These are phyloP conservation scores for Scopulariopsis brevicaulis DNA, from an alignment of 2,329 filamentous ascomycete genomes.

Conservation along the genomic window DNA sequence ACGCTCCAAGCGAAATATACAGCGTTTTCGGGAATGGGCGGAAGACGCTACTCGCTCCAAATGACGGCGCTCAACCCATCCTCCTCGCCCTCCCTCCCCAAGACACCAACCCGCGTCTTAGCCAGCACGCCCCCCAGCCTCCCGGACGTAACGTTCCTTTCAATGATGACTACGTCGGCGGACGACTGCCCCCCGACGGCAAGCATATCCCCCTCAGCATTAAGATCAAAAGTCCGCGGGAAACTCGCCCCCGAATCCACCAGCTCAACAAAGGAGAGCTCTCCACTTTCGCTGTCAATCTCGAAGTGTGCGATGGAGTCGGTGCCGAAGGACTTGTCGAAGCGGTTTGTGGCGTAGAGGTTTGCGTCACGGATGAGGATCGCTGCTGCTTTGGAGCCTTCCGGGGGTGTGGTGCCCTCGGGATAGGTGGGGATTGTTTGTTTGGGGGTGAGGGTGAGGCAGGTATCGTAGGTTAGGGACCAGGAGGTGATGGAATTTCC, in stretches of 20 bases:
- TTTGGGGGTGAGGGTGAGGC: slow-evolving; percentile 31
- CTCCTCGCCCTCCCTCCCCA: slow-evolving; percentile 27
- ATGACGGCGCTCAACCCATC: slow-evolving; percentile 35
- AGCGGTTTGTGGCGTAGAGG: slow-evolving; percentile 50
- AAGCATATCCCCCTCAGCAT: slow-evolving; percentile 44
- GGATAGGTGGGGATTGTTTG: slow-evolving; percentile 36
- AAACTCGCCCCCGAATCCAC: slow-evolving; percentile 45
- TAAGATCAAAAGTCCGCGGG: slow-evolving; percentile 52
- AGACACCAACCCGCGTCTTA: slow-evolving; percentile 24
- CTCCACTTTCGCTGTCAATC: slow-evolving; percentile 32
- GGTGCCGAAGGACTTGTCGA: slow-evolving; percentile 44
- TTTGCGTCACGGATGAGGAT: slow-evolving; percentile 41
- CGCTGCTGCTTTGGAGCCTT: slow-evolving; percentile 41
- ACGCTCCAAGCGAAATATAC: neutral
- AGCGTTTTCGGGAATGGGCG: neutral
- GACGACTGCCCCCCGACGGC: slow-evolving; percentile 53
- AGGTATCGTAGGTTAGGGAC: slow-evolving; percentile 31
- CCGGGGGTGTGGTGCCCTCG: slow-evolving; percentile 24
- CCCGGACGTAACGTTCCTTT: slow-evolving; percentile 42
- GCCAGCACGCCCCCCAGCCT: slow-evolving; percentile 36
- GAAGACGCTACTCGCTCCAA: slow-evolving; percentile 30
- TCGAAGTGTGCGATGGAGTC: slow-evolving; percentile 44
- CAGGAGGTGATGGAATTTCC: slow-evolving; percentile 38
- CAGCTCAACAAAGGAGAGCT: slow-evolving; percentile 37
- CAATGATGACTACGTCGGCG: slow-evolving; percentile 44